Evolutionary conservation across 1,284 basidiomycete genomes (phyloP).

Genomic region (Cutaneotrichosporon sp.): DNA sequence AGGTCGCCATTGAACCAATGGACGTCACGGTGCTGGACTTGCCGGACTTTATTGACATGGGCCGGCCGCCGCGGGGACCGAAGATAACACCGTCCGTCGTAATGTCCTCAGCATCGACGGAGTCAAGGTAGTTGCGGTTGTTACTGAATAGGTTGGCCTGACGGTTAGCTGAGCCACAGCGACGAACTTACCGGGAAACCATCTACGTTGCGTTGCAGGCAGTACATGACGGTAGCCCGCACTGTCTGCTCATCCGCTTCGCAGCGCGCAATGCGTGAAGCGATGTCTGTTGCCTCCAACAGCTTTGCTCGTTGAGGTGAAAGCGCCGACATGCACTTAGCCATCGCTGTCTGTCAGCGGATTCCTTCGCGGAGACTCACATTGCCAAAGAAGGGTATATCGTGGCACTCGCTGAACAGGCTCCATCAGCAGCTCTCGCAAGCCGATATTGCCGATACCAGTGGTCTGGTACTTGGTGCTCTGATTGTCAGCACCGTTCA

Average conservation of each 20-base stretch:
- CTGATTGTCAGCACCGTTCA: constrained; percentile 48
- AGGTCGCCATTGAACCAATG: constrained; percentile 53
- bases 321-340: constrained; percentile 72
- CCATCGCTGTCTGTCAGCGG: constrained; percentile 54
- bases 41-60: constrained; percentile 24
- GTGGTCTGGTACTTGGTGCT: constrained; percentile 81
- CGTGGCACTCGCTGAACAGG: constrained; percentile 98
- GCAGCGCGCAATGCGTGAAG: constrained; percentile 84
- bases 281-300: constrained; percentile 78
- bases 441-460: constrained; percentile 75
- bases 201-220: constrained; percentile 77
- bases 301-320: constrained; percentile 77
- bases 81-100: constrained; percentile 50
- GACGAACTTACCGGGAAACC: constrained; percentile 64
- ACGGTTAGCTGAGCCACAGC: neutral
- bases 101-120: constrained; percentile 87
- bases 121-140: constrained; percentile 82
- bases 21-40: constrained; percentile 49
- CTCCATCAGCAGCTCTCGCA: constrained; percentile 94
- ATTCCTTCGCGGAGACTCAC: constrained; percentile 22
- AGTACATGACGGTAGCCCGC: constrained; percentile 82
- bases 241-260: constrained; percentile 89
- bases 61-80: constrained; percentile 9
- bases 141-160: constrained; percentile 73
- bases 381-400: constrained; percentile 88